These are phyloP conservation scores for Gentiana dahurica DNA, from an alignment of 257 asterid genomes.

Conservation along the genomic window DNA sequence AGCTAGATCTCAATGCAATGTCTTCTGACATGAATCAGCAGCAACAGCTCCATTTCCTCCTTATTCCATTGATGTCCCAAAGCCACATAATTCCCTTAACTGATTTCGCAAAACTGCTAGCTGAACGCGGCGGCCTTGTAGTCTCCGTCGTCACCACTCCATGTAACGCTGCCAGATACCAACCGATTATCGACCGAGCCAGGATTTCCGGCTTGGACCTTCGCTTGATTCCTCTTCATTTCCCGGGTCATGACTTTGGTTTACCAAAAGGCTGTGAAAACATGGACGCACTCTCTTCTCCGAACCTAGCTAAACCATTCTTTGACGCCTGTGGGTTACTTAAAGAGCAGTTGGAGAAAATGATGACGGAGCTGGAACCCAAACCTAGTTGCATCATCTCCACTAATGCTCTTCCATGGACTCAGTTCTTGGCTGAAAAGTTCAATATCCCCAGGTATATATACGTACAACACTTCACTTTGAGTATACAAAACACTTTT, in stretches of 20 bases:
- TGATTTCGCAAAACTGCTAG: slow-evolving; percentile 22
- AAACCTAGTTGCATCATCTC: slow-evolving; percentile 82
- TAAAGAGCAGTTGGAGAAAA: slow-evolving; percentile 35
- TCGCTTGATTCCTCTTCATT: slow-evolving; percentile 38
- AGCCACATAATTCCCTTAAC: slow-evolving; percentile 25
- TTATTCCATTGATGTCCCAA: slow-evolving; percentile 21
- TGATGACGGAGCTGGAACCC: slow-evolving; percentile 11
- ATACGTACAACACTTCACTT: slow-evolving; percentile 20
- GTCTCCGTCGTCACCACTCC: slow-evolving; percentile 54
- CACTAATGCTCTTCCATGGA: slow-evolving; percentile 64
- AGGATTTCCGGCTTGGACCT: slow-evolving; percentile 26
- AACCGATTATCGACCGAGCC: slow-evolving; percentile 30
- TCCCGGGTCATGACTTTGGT: slow-evolving; percentile 50
- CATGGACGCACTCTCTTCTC: slow-evolving; percentile 61
- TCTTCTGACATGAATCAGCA: no score
- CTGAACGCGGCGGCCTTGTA: slow-evolving; percentile 33
- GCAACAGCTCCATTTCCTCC: slow-evolving; percentile 20
- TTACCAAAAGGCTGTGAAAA: slow-evolving; percentile 63
- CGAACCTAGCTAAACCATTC: slow-evolving; percentile 38
- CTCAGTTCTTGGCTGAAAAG: slow-evolving; percentile 33
- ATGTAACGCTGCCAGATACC: slow-evolving; percentile 37
- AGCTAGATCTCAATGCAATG: no score
- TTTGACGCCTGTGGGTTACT: slow-evolving; percentile 37
- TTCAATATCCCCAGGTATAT: slow-evolving; percentile 44
- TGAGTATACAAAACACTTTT: slow-evolving; percentile 10